phyloP scores from a whole-genome alignment of 2,329 filamentous ascomycete genomes.

The Epichloe aotearoae region DNA sequence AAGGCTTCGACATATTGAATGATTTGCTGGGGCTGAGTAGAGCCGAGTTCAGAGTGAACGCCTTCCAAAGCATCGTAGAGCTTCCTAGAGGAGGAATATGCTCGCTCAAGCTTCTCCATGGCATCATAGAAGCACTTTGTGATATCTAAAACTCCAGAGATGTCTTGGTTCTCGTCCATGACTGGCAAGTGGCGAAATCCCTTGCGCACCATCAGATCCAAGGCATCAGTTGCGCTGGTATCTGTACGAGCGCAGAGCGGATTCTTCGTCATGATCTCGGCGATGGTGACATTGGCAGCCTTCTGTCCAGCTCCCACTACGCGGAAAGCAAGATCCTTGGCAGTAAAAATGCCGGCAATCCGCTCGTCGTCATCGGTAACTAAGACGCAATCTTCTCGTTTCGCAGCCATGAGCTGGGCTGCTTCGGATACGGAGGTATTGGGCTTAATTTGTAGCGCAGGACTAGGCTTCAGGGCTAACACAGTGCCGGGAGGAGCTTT shows the following conservation, averaged over 20 bases:
- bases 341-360: constrained; percentile 97
- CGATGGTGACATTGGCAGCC: constrained; percentile 79
- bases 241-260: constrained; percentile 93
- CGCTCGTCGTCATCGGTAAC: constrained; percentile 97
- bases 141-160: constrained; percentile 94
- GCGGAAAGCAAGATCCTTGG: constrained; percentile 94
- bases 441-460: constrained; percentile 94
- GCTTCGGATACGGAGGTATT: constrained; percentile 88
- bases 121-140: constrained; percentile 99
- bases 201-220: constrained; percentile 97
- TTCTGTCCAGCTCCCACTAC: constrained; percentile 87
- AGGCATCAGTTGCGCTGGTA: constrained; percentile 91
- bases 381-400: constrained; percentile 93
- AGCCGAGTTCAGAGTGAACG: constrained; percentile 90
- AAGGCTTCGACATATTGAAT: constrained; percentile 98
- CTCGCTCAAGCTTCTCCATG: constrained; percentile 98
- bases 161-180: constrained; percentile 99
- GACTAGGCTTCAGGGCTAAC: constrained; percentile 86
- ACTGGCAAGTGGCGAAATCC: constrained; percentile 95
- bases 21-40: constrained; percentile 94
- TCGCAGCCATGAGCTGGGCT: constrained; percentile 96
- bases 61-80: constrained; percentile 95
- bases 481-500: constrained; percentile 95
- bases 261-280: constrained; percentile 99
- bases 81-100: constrained; percentile 95